Conservation (phyloP, 306 rosid genomes). For the Mucuna pruriens region DNA sequence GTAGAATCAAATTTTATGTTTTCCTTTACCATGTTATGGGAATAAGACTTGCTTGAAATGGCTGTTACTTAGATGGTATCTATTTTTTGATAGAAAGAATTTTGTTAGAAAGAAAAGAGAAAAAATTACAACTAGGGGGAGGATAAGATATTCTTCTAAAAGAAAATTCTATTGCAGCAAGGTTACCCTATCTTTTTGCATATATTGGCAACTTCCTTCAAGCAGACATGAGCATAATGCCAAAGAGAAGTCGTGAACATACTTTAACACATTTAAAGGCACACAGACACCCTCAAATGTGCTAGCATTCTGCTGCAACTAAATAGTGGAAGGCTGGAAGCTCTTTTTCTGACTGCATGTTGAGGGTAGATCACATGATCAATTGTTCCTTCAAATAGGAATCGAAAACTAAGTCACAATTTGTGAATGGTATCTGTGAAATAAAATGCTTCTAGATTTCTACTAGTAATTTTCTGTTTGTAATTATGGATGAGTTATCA, state of each 20-base stretch:
- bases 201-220: neutral
- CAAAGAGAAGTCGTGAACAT: neutral
- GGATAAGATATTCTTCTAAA: neutral
- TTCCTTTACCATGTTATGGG: slow-evolving; percentile 8
- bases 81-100: neutral
- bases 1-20: neutral
- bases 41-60: slow-evolving; percentile 15
- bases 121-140: neutral
- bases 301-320: neutral
- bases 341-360: neutral
- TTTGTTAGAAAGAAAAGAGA: neutral
- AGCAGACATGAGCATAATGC: slow-evolving; percentile 15
- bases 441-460: slow-evolving; percentile 15
- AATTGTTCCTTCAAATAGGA: slow-evolving; percentile 18
- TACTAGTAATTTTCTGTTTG: neutral
- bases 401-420: neutral
- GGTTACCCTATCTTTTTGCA: neutral
- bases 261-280: neutral
- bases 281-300: neutral
- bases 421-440: slow-evolving; percentile 23
- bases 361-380: neutral
- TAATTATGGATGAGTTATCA: slow-evolving; percentile 21
- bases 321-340: neutral
- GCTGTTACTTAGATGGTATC: neutral
- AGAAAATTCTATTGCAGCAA: neutral